These are phyloP conservation scores for Suillus weaverae DNA, from an alignment of 768 basidiomycete genomes.

Conservation along the genomic window DNA sequence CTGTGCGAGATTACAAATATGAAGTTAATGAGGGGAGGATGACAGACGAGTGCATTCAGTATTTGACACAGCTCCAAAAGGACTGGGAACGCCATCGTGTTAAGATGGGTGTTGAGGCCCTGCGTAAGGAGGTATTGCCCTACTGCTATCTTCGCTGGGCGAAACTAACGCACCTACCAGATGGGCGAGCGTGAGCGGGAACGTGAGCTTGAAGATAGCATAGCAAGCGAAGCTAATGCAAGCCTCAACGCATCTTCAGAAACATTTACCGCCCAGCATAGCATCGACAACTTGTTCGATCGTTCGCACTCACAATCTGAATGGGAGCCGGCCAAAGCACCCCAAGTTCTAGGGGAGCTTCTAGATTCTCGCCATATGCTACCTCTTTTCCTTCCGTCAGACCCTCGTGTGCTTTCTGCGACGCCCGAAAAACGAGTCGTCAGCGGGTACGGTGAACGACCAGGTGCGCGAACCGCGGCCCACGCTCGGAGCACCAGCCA, in stretches of 20 bases:
- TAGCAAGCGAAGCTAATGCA: conserved; percentile 33
- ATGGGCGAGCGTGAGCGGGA: conserved; percentile 70
- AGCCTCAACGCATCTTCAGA: conserved; percentile 36
- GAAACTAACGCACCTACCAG: conserved; percentile 34
- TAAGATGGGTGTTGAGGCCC: conserved; percentile 80
- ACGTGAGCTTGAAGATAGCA: conserved; percentile 46
- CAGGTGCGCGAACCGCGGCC: not conserved
- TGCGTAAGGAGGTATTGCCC: conserved; percentile 72
- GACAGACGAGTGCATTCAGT: conserved; percentile 94
- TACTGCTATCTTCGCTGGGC: not conserved
- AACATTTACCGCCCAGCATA: conserved; percentile 43
- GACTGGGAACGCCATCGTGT: conserved; percentile 96
- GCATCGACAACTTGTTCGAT: conserved; percentile 83
- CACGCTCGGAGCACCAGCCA: conserved; percentile 41
- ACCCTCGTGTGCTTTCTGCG: conserved; percentile 75
- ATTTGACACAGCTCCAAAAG: conserved; percentile 91
- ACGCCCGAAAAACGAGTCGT: conserved; percentile 47
- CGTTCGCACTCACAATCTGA: conserved; percentile 56
- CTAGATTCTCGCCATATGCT: conserved; percentile 94
- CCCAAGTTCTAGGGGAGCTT: conserved; percentile 85
- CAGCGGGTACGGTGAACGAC: conserved; percentile 21
- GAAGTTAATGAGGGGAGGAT: conserved; percentile 91
- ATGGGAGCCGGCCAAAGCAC: conserved; percentile 79
- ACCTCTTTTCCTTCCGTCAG: conserved; percentile 79
- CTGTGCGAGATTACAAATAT: conserved; percentile 89